Base-by-base conservation (phyloP, 306 rosid species). In the Glycine latifolia region DNA sequence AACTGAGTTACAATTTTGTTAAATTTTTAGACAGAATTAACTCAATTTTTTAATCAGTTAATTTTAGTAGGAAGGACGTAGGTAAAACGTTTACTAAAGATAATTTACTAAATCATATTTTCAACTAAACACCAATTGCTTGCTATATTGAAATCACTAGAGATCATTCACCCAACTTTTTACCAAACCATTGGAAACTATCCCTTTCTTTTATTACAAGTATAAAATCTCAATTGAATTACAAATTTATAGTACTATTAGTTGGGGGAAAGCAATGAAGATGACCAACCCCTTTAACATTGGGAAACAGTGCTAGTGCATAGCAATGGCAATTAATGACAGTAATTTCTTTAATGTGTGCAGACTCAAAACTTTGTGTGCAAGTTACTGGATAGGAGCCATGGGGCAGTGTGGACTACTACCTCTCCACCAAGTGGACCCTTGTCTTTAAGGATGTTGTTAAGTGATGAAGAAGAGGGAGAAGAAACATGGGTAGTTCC, bases 401-500 rank as follows among this genome's bases (percentile, higher is more conserved):
- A 86, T 52, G 97, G 97, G 6, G 89, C 96, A 0, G 89, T 91
- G 10, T 93, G 97, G 97, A 89, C 94, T 6, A 84, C 88, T 0
- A 69, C 81, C 35, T 54, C 97, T 41, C 89, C 97, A 7, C 97
- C 97, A 8, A 87, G 91, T 41, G 97, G 97, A 41, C 83, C 97
- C 10, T 73, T 91, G 83, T 91, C 87, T 8, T 5, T 91, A 49
- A 89, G 94, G 70, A 93, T 91, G 97, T 49, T 93, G n/a, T 79
- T 93, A 49, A 91, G 92, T 47, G 91, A 86, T 46, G 94, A 87
- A 3, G 91, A 87, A 1, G 90, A 85, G 11, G 92, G 82, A 52
- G 88, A 90, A 20, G 97, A 91, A 83, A 62, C 83, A 2, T 93
- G 97, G 97, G 85, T 91, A 60, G 93, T 85, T 73, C 97, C 97